Conservation (phyloP, 2,329 filamentous ascomycete genomes). For the Trichophyton mentagrophytes region DNA sequence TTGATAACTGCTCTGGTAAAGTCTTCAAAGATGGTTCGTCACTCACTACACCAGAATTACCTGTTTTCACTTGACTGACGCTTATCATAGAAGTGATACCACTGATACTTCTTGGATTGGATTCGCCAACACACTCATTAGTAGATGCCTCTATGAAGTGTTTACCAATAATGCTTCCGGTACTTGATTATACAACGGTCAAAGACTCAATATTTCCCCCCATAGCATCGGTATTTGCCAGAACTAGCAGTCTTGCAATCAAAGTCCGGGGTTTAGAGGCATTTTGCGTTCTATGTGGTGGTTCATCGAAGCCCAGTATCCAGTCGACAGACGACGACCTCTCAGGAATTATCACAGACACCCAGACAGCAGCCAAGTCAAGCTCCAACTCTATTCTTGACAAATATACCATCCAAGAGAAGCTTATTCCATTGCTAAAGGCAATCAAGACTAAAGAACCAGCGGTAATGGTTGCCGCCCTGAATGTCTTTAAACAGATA, state of each 20-base stretch:
- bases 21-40: conserved; percentile 81
- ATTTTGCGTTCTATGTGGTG: conserved; percentile 79
- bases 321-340: conserved; percentile 59
- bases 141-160: conserved; percentile 75
- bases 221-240: conserved; percentile 78
- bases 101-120: conserved; percentile 68
- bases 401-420: conserved; percentile 97
- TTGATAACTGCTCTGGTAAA: conserved; percentile 72
- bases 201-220: conserved; percentile 95
- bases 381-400: conserved; percentile 64
- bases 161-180: conserved; percentile 65
- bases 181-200: conserved; percentile 90
- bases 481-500: conserved; percentile 73
- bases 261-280: conserved; percentile 87
- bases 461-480: conserved; percentile 87
- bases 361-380: conserved; percentile 39
- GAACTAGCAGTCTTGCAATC: conserved; percentile 84
- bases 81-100: conserved; percentile 63
- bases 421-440: conserved; percentile 79
- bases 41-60: not conserved
- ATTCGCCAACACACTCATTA: conserved; percentile 77
- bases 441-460: conserved; percentile 97
- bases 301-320: conserved; percentile 38
- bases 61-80: not conserved
- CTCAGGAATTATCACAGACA: conserved; percentile 47